These are phyloP conservation scores for Helianthus tuberosus DNA, from an alignment of 129 eudicot species.

Conservation along the genomic window DNA sequence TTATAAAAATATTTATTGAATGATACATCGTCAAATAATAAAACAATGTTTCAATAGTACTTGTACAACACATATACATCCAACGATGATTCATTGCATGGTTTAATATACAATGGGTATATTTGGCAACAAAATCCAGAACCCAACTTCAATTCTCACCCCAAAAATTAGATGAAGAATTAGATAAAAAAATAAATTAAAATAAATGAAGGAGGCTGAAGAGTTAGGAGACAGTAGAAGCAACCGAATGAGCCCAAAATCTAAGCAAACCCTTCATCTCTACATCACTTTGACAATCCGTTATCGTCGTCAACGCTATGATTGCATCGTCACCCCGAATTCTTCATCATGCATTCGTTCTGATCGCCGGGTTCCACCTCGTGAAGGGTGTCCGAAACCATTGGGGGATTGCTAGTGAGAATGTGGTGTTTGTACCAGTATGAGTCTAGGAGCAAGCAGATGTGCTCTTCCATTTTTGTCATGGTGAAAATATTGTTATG, in stretches of 20 bases:
- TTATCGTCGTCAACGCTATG: not conserved
- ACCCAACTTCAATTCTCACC: constrained; percentile 6
- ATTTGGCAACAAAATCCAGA: not conserved
- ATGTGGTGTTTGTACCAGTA: constrained; percentile 29
- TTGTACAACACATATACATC: no score
- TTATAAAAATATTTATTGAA: no score
- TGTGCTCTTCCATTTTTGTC: constrained; percentile 9
- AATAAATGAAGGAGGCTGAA: no score
- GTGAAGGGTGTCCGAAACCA: not conserved
- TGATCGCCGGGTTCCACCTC: not conserved
- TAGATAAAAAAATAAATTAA: not conserved
- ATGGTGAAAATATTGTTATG: not conserved
- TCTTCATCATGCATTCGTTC: no score
- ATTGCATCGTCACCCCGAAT: not conserved
- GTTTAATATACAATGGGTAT: no score
- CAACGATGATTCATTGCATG: no score
- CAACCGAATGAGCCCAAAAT: constrained; percentile 17
- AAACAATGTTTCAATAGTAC: no score
- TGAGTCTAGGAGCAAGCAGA: constrained; percentile 21
- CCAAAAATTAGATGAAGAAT: not conserved
- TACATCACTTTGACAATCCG: not conserved
- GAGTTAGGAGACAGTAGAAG: not conserved
- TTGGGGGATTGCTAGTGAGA: constrained; percentile 8
- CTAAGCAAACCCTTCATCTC: constrained; percentile 18
- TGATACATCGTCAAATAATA: no score